Base-by-base conservation (phyloP, 257 asterid genomes). In the Solanum pinnatisectum region DNA sequence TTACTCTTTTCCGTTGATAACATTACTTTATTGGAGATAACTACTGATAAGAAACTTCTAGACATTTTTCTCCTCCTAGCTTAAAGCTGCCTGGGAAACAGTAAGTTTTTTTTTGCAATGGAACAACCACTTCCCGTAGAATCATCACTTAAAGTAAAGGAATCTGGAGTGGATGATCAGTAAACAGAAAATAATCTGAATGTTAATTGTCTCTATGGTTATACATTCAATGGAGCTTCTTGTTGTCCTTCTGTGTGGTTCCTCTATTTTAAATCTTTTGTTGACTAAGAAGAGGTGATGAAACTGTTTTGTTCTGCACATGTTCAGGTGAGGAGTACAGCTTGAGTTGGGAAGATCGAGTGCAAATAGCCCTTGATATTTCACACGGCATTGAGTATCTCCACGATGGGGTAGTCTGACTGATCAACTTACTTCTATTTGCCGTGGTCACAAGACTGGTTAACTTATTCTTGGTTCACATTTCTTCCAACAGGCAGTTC, bases 331-430 rank as follows among this genome's bases (percentile, higher is more conserved):
- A 94, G 86, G 94, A 91, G 87, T 92, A 65, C 89, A 91, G 92
- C 60, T 84, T 97, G 95, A 93, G 95, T 85, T 97, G 99, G 99
- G 98, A 97, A 22, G 94, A 96, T 82, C 93, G 99, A 83, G 90
- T 97, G 88, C 99, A 97, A 91, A 92, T 97, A 86, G 99, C 98
- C 36, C 93, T 94, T 83, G 99, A 96, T 90, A 92, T 97, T 89
- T 95, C 99, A 87, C 99, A 97, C 37, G 99, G 99, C 87, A 92
- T 97, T 85, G 98, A 94, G 86, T 97, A 97, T 91, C 99, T 97
- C 88, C 99, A 97, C 33, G 99, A 97, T 49, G 99, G 99, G 98
- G 99, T 96, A 94, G 84, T 91, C 87, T 87, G 76, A 84, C 68
- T 85, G 63, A 65, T 46, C 82, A 60, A 65, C 46, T 83, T 16